phyloP scores from a whole-genome alignment of 2,329 filamentous ascomycete species.

The Didymella pinodella region DNA sequence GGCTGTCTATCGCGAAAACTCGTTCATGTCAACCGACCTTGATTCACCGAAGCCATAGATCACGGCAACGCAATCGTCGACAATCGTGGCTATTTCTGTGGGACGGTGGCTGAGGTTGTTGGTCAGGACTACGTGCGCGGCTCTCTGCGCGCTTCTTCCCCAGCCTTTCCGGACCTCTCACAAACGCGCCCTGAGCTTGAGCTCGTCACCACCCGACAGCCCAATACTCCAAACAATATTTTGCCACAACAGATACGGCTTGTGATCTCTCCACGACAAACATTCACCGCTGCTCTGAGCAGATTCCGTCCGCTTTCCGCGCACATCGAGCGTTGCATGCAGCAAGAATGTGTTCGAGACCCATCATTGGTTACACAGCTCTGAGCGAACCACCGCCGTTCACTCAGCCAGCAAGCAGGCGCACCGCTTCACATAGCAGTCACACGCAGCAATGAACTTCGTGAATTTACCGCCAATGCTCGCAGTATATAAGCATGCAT shows the following conservation, averaged over 20 bases:
- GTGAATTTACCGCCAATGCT: neutral
- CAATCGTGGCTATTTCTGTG: neutral
- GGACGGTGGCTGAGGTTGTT: neutral
- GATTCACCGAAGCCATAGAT: neutral
- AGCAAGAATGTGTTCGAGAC: neutral
- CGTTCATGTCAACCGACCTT: neutral
- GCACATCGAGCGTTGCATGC: neutral
- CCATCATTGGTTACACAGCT: neutral
- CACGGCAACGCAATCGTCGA: neutral
- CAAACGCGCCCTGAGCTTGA: neutral
- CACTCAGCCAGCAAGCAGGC: neutral
- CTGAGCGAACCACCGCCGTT: neutral
- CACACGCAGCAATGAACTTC: slow-evolving; percentile 3
- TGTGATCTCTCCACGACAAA: slow-evolving; percentile 1
- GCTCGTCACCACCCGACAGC: neutral
- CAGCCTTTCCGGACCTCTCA: neutral
- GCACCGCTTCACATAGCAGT: slow-evolving; percentile 1
- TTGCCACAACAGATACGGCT: slow-evolving; percentile 1
- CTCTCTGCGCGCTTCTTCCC: neutral
- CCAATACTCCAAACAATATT: neutral
- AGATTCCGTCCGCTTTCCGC: neutral
- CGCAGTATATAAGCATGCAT: slow-evolving; percentile 3
- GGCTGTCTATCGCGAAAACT: neutral
- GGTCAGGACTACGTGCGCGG: neutral
- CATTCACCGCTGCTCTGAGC: neutral